Percentiles rank a stretch among this genome's conserved stretches.
Evolutionary conservation across 345 rosid species (phyloP).

Genomic region (Lenwebbia sp.): DNA sequence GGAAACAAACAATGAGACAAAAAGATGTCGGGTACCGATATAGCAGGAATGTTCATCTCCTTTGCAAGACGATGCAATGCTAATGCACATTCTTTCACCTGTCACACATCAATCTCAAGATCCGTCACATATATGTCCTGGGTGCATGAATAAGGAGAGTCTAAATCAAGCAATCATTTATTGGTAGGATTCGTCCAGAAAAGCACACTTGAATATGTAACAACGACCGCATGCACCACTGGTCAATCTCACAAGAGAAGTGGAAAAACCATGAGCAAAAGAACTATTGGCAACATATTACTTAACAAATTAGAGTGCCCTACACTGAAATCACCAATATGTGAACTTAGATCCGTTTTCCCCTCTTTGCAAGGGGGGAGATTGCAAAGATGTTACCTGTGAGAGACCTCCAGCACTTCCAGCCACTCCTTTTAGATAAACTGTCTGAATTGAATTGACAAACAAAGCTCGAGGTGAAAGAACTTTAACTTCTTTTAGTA

Average conservation of each 20-base stretch:
- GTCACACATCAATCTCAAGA: slow-evolving; percentile 1
- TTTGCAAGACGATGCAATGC: slow-evolving; percentile 78
- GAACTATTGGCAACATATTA: background rate
- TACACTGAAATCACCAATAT: background rate
- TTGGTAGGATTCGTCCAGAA: background rate
- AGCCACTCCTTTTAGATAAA: slow-evolving; percentile 52
- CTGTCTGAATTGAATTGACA: slow-evolving; percentile 88
- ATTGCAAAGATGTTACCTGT: slow-evolving; percentile 35
- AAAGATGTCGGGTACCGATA: slow-evolving; percentile 34
- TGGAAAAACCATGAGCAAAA: background rate
- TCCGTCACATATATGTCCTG: background rate
- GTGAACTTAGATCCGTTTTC: background rate
- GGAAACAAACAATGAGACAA: background rate
- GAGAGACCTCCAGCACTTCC: slow-evolving; percentile 85
- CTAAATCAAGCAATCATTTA: background rate
- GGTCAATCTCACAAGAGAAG: too few species aligned
- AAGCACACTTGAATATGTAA: background rate
- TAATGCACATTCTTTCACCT: slow-evolving; percentile 91
- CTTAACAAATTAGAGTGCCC: background rate
- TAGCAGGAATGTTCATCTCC: slow-evolving; percentile 65
- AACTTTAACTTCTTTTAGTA: slow-evolving; percentile 42
- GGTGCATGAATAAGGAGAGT: background rate
- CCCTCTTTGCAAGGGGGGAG: background rate
- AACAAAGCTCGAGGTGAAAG: slow-evolving; percentile 67
- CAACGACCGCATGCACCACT: background rate